Conservation (phyloP, 257 asterid species). For the Solanum bulbocastanum region DNA sequence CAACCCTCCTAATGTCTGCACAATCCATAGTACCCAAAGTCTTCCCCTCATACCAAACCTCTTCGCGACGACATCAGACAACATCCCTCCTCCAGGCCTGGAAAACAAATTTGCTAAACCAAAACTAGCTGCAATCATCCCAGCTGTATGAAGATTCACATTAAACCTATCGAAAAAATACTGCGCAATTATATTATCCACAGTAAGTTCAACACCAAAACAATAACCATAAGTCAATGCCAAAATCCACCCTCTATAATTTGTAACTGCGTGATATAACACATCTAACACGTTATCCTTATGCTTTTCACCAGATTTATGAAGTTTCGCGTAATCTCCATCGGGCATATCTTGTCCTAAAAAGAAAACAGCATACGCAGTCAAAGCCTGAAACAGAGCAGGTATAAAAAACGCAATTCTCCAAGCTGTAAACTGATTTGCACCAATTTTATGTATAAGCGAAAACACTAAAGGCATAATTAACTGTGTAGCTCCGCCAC, state of each 20-base stretch:
- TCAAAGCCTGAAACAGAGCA: constrained; percentile 49
- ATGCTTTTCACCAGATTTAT: constrained; percentile 62
- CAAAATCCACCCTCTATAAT: constrained; percentile 77
- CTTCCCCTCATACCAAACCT: constrained; percentile 83
- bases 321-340: constrained; percentile 54
- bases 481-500: constrained; percentile 83
- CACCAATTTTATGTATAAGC: constrained; percentile 35
- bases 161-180: constrained; percentile 69
- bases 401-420: constrained; percentile 71
- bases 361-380: constrained; percentile 61
- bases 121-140: constrained; percentile 74
- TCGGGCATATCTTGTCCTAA: constrained; percentile 80
- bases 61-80: constrained; percentile 53
- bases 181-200: constrained; percentile 79
- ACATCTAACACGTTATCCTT: constrained; percentile 38
- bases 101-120: constrained; percentile 71
- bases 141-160: constrained; percentile 67
- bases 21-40: constrained; percentile 60
- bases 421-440: constrained; percentile 63
- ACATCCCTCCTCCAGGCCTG: constrained; percentile 70
- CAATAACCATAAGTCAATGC: constrained; percentile 79
- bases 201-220: constrained; percentile 72
- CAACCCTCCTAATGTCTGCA: constrained; percentile 65
- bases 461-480: constrained; percentile 68
- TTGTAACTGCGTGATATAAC: constrained; percentile 26